Base-by-base conservation (phyloP, 768 basidiomycete genomes). In the Vararia minispora region DNA sequence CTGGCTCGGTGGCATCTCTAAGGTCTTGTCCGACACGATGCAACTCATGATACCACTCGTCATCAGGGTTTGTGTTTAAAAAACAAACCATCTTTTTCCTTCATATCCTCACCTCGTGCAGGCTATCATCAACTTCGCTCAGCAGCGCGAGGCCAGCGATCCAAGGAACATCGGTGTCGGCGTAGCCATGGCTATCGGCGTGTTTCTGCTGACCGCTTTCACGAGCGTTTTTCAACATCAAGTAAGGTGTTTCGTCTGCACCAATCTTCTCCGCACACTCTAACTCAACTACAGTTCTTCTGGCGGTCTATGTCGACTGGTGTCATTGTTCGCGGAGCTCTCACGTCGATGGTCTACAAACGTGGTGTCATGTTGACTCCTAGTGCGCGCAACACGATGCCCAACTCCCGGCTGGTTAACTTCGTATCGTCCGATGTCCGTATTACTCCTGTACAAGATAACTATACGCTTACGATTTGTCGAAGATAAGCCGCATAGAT, bases 271-370 rank as follows among this genome's bases (percentile, higher is more conserved):
- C 40, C 32, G 9, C 30, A 13, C 1, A 11, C 14, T 33, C 16
- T 41, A 2, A 32, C 28, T 29, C n/a, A 6, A n/a, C n/a, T n/a
- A n/a, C 39, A 76, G 68, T 84, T 79, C 59, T 83, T 85, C 62
- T 77, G 75, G 67, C 64, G 74, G 29, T 74, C 75, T 4, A 80
- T 80, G 72, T 58, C 64, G 18, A 71, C 74, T 0, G 83, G 85
- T 18, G 69, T 79, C 3, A 60, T 83, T 18, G 68, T 71, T 0
- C 68, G 83, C 40, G 71, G 72, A 0, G 73, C 80, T 9, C 62
- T 88, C 20, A 83, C 81, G 35, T 69, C 70, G 28, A 73, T 74
- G 0, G 70, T 86, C 16, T 88, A 84, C 59, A 72, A 78, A 46
- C 74, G 81, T 34, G 72, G 74, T 4, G 66, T 86, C 25, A 60